Evolutionary conservation across 2,329 filamentous ascomycete species (phyloP).

Genomic region (Cladosporium colombiae): DNA sequence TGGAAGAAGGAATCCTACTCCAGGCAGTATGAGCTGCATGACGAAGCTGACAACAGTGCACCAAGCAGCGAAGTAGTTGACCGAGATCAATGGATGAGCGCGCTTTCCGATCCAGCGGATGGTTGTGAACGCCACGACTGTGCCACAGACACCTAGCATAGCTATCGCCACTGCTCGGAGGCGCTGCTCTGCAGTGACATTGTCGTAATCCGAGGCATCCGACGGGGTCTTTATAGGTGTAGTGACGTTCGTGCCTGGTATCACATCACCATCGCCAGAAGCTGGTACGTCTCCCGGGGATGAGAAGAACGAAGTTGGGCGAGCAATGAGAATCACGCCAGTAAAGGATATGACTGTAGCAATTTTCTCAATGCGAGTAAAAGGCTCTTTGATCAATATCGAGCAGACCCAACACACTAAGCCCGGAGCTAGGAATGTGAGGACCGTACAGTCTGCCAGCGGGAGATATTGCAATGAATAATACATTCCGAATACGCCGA

Average conservation of each 20-base stretch:
- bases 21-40: conserved; percentile 59
- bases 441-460: conserved; percentile 82
- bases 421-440: conserved; percentile 81
- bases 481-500: conserved; percentile 59
- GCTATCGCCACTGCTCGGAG: conserved; percentile 70
- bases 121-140: conserved; percentile 70
- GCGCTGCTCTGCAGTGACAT: conserved; percentile 63
- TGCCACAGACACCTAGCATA: conserved; percentile 75
- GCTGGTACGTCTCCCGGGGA: conserved; percentile 36
- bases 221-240: conserved; percentile 20
- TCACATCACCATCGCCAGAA: conserved; percentile 34
- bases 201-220: conserved; percentile 42
- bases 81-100: conserved; percentile 78
- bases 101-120: conserved; percentile 79
- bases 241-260: conserved; percentile 29
- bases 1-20: conserved; percentile 60
- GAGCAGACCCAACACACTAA: conserved; percentile 80
- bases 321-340: conserved; percentile 81
- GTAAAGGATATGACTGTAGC: conserved; percentile 73
- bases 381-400: conserved; percentile 72
- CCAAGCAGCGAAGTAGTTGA: conserved; percentile 78
- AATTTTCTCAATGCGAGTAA: conserved; percentile 74
- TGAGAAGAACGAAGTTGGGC: conserved; percentile 62
- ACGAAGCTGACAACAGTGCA: conserved; percentile 67
- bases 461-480: conserved; percentile 76